Percentiles rank a stretch among this genome's conserved stretches.
These are phyloP conservation scores for Oleoguttula mirabilis DNA, from an alignment of 495 filamentous ascomycete genomes.

Conservation along the genomic window DNA sequence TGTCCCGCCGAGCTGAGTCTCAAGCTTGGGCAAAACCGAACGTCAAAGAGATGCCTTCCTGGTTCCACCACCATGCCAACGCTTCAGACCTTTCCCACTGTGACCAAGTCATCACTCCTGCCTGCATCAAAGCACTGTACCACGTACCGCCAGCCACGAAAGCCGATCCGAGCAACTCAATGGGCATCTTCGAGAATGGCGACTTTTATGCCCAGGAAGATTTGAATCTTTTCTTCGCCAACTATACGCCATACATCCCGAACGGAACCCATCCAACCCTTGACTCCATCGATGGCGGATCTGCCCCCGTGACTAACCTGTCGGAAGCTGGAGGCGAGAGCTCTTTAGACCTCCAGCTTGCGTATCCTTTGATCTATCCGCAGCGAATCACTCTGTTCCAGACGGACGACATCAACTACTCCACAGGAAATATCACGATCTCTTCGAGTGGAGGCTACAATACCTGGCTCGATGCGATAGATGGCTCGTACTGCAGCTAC, in stretches of 20 bases:
- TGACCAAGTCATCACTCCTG: slow-evolving; percentile 10
- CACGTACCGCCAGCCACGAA: slow-evolving; percentile 4
- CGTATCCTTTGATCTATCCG: slow-evolving; percentile 29
- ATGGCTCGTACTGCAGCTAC: slow-evolving; percentile 32
- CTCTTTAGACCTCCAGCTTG: slow-evolving; percentile 29
- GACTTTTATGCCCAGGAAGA: slow-evolving; percentile 10
- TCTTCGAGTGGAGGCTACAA: slow-evolving; percentile 23
- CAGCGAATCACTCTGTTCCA: slow-evolving; percentile 33
- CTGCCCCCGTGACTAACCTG: background rate
- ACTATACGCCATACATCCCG: slow-evolving; percentile 8
- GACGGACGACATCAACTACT: slow-evolving; percentile 23
- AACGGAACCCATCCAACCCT: slow-evolving; percentile 8
- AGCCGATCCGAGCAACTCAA: slow-evolving; percentile 2
- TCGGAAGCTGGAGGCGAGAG: slow-evolving; percentile 15
- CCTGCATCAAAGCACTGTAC: slow-evolving; percentile 14
- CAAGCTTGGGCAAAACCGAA: background rate
- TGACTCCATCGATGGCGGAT: slow-evolving; percentile 14
- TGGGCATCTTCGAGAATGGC: slow-evolving; percentile 12
- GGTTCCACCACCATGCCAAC: background rate
- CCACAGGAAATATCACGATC: background rate
- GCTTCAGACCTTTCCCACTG: slow-evolving; percentile 1
- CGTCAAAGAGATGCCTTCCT: background rate
- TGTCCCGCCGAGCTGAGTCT: background rate
- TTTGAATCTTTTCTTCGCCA: slow-evolving; percentile 14
- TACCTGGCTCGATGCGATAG: slow-evolving; percentile 35